Percentiles rank a stretch among this genome's conserved stretches.
Conservation (phyloP, 1,284 basidiomycete genomes). For the Tausonia pullulans region DNA sequence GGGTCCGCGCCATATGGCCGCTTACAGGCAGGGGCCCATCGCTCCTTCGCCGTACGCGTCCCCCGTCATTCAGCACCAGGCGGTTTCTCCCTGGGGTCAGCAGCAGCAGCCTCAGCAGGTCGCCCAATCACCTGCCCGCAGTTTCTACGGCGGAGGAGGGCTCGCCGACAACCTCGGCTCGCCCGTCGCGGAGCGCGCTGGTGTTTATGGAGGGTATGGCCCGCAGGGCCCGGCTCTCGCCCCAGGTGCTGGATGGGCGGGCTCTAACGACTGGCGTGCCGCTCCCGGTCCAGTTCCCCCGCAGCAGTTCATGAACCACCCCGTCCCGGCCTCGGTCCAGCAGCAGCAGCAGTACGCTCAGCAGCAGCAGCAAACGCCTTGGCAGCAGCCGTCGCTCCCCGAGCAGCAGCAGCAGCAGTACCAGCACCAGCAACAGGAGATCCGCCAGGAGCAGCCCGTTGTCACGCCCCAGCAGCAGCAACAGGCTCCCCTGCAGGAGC, state of each 20-base stretch:
- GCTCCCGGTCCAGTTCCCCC: constrained; percentile 3
- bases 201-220: too few species aligned
- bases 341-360: constrained; percentile 12
- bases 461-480: not conserved
- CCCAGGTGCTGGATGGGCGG: constrained; percentile 9
- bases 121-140: not conserved
- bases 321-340: constrained; percentile 7
- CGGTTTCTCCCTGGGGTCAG: constrained; percentile 12
- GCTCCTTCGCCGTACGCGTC: constrained; percentile 13
- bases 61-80: constrained; percentile 11
- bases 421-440: constrained; percentile 8
- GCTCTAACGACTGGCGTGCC: constrained; percentile 11
- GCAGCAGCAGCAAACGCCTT: constrained; percentile 19
- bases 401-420: constrained; percentile 19
- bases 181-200: too few species aligned
- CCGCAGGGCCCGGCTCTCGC: not conserved
- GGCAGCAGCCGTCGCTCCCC: constrained; percentile 17
- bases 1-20: constrained; percentile 9
- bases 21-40: not conserved
- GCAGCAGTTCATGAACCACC: constrained; percentile 12
- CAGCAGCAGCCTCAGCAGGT: not conserved
- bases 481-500: not conserved
- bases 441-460: constrained; percentile 8
- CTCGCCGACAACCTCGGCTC: not conserved
- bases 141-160: not conserved